phyloP scores from a whole-genome alignment of 176 grass and related monocot species.

The Cenchrus fungigraminus region DNA sequence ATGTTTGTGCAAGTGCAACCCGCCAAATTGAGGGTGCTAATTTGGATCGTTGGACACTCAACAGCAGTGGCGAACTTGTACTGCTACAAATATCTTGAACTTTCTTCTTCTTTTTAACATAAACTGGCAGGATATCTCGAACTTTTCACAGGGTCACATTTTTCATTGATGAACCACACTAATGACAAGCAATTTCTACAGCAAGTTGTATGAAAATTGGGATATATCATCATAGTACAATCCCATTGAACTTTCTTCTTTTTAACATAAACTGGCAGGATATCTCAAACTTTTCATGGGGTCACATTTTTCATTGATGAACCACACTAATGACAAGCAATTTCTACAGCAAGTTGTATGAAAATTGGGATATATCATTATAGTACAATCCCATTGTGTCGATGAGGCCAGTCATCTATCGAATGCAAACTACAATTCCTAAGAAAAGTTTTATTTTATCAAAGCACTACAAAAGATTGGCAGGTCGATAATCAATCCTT shows the following conservation, averaged over 20 bases:
- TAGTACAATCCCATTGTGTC: not conserved
- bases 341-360: not conserved
- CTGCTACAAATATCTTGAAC: not conserved
- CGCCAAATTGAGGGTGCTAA: constrained; percentile 28
- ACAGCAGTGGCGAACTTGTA: not conserved
- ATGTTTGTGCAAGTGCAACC: constrained; percentile 36
- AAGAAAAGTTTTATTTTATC: not conserved
- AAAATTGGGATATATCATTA: not conserved
- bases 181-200: not conserved
- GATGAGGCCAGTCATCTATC: not conserved
- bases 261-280: too few relatives aligned
- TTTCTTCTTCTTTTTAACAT: not conserved
- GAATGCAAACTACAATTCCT: not conserved
- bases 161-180: constrained; percentile 5
- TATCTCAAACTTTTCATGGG: too few relatives aligned
- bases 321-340: not conserved
- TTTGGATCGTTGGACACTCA: constrained; percentile 49
- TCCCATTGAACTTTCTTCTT: not conserved
- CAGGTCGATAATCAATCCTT: not conserved
- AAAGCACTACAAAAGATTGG: not conserved
- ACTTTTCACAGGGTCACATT: not conserved
- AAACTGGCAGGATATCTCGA: too few relatives aligned
- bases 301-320: not conserved
- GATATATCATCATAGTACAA: not conserved
- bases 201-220: not conserved